Base-by-base conservation (phyloP, 179 eudicot genomes). In the Spergularia azorica region DNA sequence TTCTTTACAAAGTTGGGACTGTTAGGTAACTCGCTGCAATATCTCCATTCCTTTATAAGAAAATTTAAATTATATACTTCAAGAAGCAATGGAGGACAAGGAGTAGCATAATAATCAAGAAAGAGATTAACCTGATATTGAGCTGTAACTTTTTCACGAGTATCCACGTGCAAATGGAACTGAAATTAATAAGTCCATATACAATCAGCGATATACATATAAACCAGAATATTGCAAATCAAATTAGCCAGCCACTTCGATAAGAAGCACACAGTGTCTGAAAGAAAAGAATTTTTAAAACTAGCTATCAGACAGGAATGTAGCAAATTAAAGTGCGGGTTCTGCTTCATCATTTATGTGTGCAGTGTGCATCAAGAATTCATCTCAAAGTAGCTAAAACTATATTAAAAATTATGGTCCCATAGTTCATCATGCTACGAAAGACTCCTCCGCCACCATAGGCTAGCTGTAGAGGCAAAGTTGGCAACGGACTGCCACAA, bases 121-220 rank as follows among this genome's bases (percentile, higher is more conserved):
- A 67, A 32, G 67, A 46, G 75, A 21, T 74, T 67, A 81, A 93
- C 99, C 92, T 95, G 99, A 84, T 93, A 95, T 26, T 93, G 94
- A 65, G 97, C 99, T 12, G 99, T 93, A 77, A 95, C 97, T 82
- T 95, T 95, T 81, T 93, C 97, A 71, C 99, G 92, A 77, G 92
- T 79, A 87, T 95, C 99, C 59, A 91, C 88, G 50, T 87, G 88
- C 92, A 93, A 88, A 83, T 95, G 95, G 68, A 87, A 97, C 99
- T 95, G 97, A 59, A 70, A 56, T 39, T 26, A 77, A 36, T 5
- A 64, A 32, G 48, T 63, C 14, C 20, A 38, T 2, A 20, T 32
- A 54, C 11, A 9, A 39, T 59, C 17, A 59, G 39, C 14, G 18
- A 60, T 39, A n/a, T 8, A 8, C 18, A 4, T 17, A 39, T 39